Evolutionary conservation across 495 filamentous ascomycete species (phyloP), one percentile per base, ranked within the genome.

Genomic region (Xylaria longipes): DNA sequence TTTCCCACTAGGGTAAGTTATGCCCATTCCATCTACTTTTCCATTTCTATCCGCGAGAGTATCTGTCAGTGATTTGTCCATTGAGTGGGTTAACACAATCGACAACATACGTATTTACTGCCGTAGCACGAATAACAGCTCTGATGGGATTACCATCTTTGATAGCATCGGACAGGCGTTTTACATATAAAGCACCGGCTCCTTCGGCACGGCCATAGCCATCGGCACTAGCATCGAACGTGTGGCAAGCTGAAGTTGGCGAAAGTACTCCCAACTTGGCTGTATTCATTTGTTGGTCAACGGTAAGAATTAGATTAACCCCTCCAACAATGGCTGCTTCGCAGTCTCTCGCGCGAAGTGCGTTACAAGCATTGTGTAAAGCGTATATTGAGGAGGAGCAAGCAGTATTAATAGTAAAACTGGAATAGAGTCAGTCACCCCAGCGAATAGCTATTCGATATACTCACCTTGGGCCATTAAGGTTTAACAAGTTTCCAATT

Each of bases 381-480:
- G 86, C 86, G 8, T 84, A 77, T 11, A 90, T 75, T 46, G 80
- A 82, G 7, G 84, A 84, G 1, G 86, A 88, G 69, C 88, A 90
- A 3, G 86, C 88, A 11, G 86, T 88, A 65, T 89, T 86, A 25
- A 88, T 80, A 0, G 83, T 84, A 75, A 87, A 78, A 0, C 80
- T 83, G 0, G 84, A 83, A 7, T 27, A 7, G 17, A 35, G 64
- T 67, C 9, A 54, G 64, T n/a, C 6, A 54, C 3, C 12, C n/a
- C 27, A 37, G 12, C 15, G 7, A 25, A 14, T 50, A 54, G 29
- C 4, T 52, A 41, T 67, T 52, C n/a, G 25, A 7, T 5, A 8
- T 52, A 1, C 76, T 1, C 80, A 73, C 54, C 82, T 82, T 41
- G 79, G 74, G 3, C 87, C 88, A 12, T 84, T 78, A 73, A 84